Evolutionary conservation across 495 filamentous ascomycete species (phyloP), one percentile per base, ranked within the genome.

Genomic region (Chaetomium fimeti): DNA sequence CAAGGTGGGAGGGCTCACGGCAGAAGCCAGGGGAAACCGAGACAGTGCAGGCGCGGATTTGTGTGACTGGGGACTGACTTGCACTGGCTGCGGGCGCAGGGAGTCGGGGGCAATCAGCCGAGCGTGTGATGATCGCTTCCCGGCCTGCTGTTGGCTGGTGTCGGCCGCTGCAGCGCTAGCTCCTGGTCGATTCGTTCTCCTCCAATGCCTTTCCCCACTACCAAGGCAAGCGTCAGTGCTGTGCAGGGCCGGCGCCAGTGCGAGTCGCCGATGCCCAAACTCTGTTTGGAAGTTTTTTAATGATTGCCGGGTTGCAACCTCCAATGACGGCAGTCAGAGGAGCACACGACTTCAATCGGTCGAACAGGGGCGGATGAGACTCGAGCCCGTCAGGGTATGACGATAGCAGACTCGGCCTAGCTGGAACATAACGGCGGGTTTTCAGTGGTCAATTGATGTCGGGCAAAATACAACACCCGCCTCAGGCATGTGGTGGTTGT

Each of bases 1-100:
- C 60, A 66, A 27, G 60, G 58, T 48, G 61, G 60, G 62, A 67
- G 43, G 32, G 51, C 60, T 43, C 60, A 62, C 60, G 58, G 63
- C 55, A 57, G 43, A 53, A 65, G 16, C 66, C 64, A 66, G 68
- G 71, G 65, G 63, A 66, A 68, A 63, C 68, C 66, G 71, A 71
- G 68, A 70, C 71, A 71, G 68, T 64, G 57, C 48, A 28, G 28
- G 36, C 47, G 59, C 27, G 68, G 70, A 38, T 67, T 72, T 58
- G 67, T 66, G 63, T 54, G 53, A 63, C 49, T 63, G 66, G 63
- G 38, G 53, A 63, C 49, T n/a, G n/a, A n/a, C n/a, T n/a, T n/a
- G n/a, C n/a, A n/a, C n/a, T n/a, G n/a, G n/a, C n/a, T 63, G 66
- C 60, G 56, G 40, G 58, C 38, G 45, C 53, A 64, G 27, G 57